Evolutionary conservation across 139 green algal species (phyloP), one percentile per base, ranked within the genome.

Genomic region (Marvania coccoides): DNA sequence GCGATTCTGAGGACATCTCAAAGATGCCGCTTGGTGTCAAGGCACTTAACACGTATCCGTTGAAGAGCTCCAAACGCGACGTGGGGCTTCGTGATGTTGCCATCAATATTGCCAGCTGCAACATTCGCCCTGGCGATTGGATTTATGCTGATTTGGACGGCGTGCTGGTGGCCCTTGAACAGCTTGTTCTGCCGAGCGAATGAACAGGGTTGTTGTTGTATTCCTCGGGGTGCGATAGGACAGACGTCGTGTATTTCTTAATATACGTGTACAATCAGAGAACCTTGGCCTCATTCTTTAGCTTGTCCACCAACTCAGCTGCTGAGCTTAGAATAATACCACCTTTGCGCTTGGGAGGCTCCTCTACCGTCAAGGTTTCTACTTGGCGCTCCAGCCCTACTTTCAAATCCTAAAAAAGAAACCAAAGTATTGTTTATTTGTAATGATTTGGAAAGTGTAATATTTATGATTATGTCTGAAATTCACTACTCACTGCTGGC

Each of bases 41-140:
- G 65, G 91, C 91, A 2, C 74, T 95, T 13, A 79, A 58, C 60
- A 94, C 90, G 2, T 87, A 92, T 79, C 90, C 90, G 1, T 71
- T 97, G 12, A 97, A 97, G 78, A 85, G 66, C 71, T 83, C 72
- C 73, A 97, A 97, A 76, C 74, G 90, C 4, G 91, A 97, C 70
- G 69, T 68, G 6, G 90, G 91, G 1, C 65, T 93, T 61, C 54
- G 82, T 2, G 88, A 96, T 59, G 87, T 95, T 30, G 75, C 86
- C 7, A 71, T 97, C 1, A 83, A 61, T 5, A 83, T 90, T 70
- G 81, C 69, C 15, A 84, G 86, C 3, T 86, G 88, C 2, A 87
- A 67, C 7, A 58, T 97, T 26, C 55, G 33, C 40, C 85, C 91
- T 4, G 89, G 90, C 0, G 76, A 91, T 51, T 96, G 72, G 69